Conservation (phyloP, 768 basidiomycete genomes). For the Pulveroboletus frians region DNA sequence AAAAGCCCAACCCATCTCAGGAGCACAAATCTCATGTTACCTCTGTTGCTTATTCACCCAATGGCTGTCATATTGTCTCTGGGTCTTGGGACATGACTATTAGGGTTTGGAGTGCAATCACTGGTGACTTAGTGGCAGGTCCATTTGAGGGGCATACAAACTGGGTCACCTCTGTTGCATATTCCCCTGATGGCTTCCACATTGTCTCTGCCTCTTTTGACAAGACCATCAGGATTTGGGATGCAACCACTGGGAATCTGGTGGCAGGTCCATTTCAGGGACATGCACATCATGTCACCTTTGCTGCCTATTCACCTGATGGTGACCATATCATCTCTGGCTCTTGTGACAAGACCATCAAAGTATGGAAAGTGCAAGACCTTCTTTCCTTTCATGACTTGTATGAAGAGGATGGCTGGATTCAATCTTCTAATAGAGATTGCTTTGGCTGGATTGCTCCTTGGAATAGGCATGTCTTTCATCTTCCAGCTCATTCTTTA, state of each 20-base stretch:
- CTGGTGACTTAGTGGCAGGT: not conserved
- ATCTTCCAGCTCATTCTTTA: not conserved
- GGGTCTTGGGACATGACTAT: not conserved
- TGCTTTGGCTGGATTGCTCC: constrained; percentile 5
- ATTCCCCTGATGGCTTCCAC: no score
- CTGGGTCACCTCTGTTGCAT: no score
- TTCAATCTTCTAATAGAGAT: constrained; percentile 1
- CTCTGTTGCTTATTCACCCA: not conserved
- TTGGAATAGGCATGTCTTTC: not conserved
- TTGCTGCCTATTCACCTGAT: no score
- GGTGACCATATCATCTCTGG: no score
- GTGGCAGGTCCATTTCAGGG: no score
- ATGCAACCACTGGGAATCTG: no score
- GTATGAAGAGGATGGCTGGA: not conserved
- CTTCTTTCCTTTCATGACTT: not conserved
- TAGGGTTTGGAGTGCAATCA: not conserved
- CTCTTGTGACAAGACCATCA: not conserved
- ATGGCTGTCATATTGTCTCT: constrained; percentile 1
- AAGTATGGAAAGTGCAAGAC: not conserved
- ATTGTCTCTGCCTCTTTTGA: no score
- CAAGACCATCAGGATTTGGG: no score
- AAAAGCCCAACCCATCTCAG: not conserved
- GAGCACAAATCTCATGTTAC: not conserved
- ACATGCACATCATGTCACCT: no score
- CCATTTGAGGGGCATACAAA: no score